Evolutionary conservation across 2,329 filamentous ascomycete genomes (phyloP).

Genomic region (Aspergillus sclerotialis): DNA sequence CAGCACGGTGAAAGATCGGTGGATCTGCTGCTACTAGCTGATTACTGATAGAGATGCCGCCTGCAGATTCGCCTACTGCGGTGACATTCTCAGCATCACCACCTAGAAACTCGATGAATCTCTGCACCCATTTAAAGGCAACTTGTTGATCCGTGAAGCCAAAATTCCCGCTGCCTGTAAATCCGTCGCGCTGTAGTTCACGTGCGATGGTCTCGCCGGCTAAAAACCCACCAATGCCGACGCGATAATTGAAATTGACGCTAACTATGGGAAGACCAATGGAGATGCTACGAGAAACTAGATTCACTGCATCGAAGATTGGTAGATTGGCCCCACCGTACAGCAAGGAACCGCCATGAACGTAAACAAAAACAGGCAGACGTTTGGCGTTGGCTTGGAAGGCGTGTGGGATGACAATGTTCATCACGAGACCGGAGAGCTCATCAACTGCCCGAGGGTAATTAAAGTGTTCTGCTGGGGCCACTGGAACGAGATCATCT

Average conservation of each 20-base stretch:
- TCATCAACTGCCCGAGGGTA: conserved; percentile 9
- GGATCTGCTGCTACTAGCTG: conserved; percentile 14
- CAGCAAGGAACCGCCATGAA: conserved; percentile 20
- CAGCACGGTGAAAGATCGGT: conserved; percentile 15
- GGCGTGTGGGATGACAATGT: conserved; percentile 14
- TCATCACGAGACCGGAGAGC: conserved; percentile 16
- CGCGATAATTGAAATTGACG: conserved; percentile 21
- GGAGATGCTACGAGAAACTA: conserved; percentile 15
- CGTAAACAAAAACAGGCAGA: conserved; percentile 18
- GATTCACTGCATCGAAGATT: conserved; percentile 18
- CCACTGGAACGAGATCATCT: conserved; percentile 18
- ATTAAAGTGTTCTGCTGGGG: too few relatives aligned
- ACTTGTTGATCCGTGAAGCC: conserved; percentile 30
- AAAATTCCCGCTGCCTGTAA: conserved; percentile 29
- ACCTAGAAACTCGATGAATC: conserved; percentile 25
- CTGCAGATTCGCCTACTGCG: conserved; percentile 21
- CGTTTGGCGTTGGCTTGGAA: neutral
- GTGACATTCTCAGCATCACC: conserved; percentile 27
- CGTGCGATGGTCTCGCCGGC: conserved; percentile 9
- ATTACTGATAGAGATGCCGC: conserved; percentile 20
- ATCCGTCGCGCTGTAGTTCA: conserved; percentile 14
- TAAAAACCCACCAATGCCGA: conserved; percentile 19
- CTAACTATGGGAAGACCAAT: conserved; percentile 13
- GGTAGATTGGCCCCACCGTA: conserved; percentile 19
- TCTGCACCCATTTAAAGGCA: conserved; percentile 28